Base-by-base conservation (phyloP, 352 stramenopile genomes). In the Achlya hypogyna region DNA sequence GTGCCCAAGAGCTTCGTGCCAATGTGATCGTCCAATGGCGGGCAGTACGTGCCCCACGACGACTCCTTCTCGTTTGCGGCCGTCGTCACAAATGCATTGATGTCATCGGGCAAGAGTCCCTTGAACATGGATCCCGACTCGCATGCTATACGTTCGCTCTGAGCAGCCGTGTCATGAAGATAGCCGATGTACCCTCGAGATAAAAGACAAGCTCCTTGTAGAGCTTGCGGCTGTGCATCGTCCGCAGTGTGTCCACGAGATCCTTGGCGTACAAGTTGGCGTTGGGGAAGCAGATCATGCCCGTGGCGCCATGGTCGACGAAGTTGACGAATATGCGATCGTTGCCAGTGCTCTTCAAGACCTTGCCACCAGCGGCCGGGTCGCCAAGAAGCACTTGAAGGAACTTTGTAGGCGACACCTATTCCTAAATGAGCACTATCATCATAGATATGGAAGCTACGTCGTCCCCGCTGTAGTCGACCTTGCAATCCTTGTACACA, bases 291-390 rank as follows among this genome's bases (percentile, higher is more conserved):
- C 87, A 81, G 0, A 98, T 67, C 45, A 95, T 82, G 8, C 88
- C 87, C 3, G 82, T 73, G 4, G 83, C 89, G 51, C 91, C 91
- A 63, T 98, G 91, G 69, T 98, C 89, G 35, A 96, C 79, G 74
- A 96, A 97, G 69, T 96, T 96, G 56, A 98, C 71, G 69, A 97
- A 98, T 28, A 98, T 88, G 47, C 89, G 81, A 69, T 98, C 91
- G 1, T 91, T 67, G 1, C 62, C 43, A 1, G 84, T 90, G 68
- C 85, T 96, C n/a, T 79, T 75, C 4, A 98, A 82, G 51, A 97
- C 89, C 49, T 89, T 91, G 47, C 84, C 83, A 22, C 87, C 79
- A 2, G 70, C 65, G 0, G 74, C 79, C 0, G 76, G 73, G 63
- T 98, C 86, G 49, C 91, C 91, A 10, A 81, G 73, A 43, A 98